phyloP scores from a whole-genome alignment of 495 filamentous ascomycete species.

The Hypoxylon perforatum region DNA sequence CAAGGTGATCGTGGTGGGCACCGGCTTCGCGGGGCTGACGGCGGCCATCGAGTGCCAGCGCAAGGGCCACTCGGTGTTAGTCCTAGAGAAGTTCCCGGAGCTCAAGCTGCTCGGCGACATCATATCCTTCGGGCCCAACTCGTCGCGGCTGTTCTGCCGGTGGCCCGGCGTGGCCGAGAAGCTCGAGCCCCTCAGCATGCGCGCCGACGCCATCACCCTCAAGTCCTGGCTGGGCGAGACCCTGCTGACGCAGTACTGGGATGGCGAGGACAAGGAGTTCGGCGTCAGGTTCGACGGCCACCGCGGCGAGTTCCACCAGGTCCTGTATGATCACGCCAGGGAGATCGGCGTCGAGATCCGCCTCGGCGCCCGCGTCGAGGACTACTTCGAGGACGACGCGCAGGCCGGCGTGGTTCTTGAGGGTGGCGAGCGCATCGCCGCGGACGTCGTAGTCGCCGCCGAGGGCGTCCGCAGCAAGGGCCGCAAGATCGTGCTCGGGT shows the following conservation, averaged over 20 bases:
- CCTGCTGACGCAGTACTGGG: slow-evolving; percentile 52
- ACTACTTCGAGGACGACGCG: slow-evolving; percentile 68
- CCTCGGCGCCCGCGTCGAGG: slow-evolving; percentile 64
- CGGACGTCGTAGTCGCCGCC: slow-evolving; percentile 70
- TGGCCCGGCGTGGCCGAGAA: slow-evolving; percentile 61
- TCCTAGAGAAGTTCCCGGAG: slow-evolving; percentile 63
- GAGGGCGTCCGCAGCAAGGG: slow-evolving; percentile 71
- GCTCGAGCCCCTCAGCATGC: slow-evolving; percentile 63
- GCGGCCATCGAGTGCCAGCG: slow-evolving; percentile 71
- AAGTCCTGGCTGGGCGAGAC: slow-evolving; percentile 49
- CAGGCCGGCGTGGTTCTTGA: slow-evolving; percentile 66
- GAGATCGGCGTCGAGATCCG: slow-evolving; percentile 67
- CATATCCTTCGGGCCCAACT: slow-evolving; percentile 64
- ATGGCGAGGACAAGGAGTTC: slow-evolving; percentile 53
- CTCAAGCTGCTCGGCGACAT: slow-evolving; percentile 61
- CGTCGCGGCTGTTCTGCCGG: slow-evolving; percentile 56
- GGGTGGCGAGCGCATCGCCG: slow-evolving; percentile 60
- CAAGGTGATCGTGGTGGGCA: slow-evolving; percentile 67
- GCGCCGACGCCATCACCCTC: slow-evolving; percentile 50
- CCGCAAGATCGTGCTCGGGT: slow-evolving; percentile 69
- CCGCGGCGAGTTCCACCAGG: slow-evolving; percentile 70
- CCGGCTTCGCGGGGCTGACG: slow-evolving; percentile 69
- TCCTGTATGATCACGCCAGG: slow-evolving; percentile 67
- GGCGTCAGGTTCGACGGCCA: slow-evolving; percentile 68
- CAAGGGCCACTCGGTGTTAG: slow-evolving; percentile 68